These are phyloP conservation scores for Aspergillus olivimuriae DNA, from an alignment of 495 filamentous ascomycete species.

Conservation along the genomic window DNA sequence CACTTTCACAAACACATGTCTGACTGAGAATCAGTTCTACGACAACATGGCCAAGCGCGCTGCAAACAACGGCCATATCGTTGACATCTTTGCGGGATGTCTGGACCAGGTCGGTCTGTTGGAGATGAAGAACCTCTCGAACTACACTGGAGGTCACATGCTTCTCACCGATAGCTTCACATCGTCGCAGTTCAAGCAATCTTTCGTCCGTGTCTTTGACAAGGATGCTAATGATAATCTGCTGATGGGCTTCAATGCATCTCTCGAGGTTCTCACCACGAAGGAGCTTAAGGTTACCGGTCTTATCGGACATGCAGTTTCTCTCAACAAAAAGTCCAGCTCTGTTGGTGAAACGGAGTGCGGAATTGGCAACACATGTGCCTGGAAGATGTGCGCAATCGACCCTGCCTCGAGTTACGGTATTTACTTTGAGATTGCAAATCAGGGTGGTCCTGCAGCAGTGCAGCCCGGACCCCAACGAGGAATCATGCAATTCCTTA, in stretches of 20 bases:
- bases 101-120: conserved; percentile 96
- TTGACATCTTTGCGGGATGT: conserved; percentile 97
- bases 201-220: conserved; percentile 94
- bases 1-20: too few species aligned
- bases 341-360: conserved; percentile 98
- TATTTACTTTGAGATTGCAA: conserved; percentile 96
- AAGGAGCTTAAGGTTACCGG: conserved; percentile 99
- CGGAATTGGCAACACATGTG: conserved; percentile 97
- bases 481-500: conserved; percentile 97
- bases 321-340: conserved; percentile 94
- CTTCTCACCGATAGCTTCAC: conserved; percentile 98
- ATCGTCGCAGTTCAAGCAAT: conserved; percentile 99
- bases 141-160: conserved; percentile 97
- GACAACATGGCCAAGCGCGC: conserved; percentile 93
- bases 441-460: conserved; percentile 81
- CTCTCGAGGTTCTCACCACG: conserved; percentile 91
- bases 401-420: conserved; percentile 91
- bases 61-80: conserved; percentile 92
- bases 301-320: conserved; percentile 93
- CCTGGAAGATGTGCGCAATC: conserved; percentile 99
- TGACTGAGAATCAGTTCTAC: conserved; percentile 92
- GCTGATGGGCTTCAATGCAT: conserved; percentile 97
- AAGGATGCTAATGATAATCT: conserved; percentile 93
- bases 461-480: conserved; percentile 82
- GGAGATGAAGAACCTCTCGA: conserved; percentile 97